Evolutionary conservation across 2,329 filamentous ascomycete species (phyloP), one percentile per base, ranked within the genome.

Genomic region (Ophiostoma himal-ulmi): DNA sequence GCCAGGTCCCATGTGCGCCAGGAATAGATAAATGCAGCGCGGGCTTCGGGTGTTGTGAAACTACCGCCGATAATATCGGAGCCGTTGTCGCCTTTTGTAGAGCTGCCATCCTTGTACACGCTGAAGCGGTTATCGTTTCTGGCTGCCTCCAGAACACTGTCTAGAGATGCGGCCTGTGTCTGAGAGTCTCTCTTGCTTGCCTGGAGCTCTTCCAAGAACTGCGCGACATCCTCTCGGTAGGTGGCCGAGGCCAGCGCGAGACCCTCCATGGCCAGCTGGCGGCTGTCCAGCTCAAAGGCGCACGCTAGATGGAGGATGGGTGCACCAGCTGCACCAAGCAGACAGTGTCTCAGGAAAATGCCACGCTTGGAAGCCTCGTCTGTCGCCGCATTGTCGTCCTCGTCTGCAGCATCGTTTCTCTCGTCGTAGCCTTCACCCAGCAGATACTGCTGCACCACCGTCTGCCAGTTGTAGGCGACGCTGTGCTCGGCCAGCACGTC

Each of bases 281-380:
- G 91, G 75, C 87, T 95, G 73, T 91, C 87, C 75, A 98, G 84
- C 81, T 99, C 94, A 77, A 91, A 94, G 11, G 93, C 95, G 77
- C 96, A 97, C n/a, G 89, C 94, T 2, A 99, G 85, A 76, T 98
- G 95, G 71, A 98, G 95, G n/a, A 98, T 83, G 1, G 94, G 92
- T 76, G 97, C 92, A 22, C 91, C 94, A 72, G 97, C 65, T 20
- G 64, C 65, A n/a, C 60, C 30, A 7, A 70, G n/a, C 17, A 71
- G 39, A 48, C 60, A 91, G 94, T 74, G 5, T 36, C 70, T 11
- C 20, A 54, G 44, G 81, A 69, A 82, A 78, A 70, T 22, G 13
- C 26, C 11, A 22, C 37, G 26, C 13, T 11, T 11, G 20, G 68
- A 67, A 5, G 20, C 37, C 5, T 6, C 44, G 4, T 17, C 20